These are phyloP conservation scores for Lyophyllum decastes DNA, from an alignment of 768 basidiomycete genomes.

Conservation along the genomic window DNA sequence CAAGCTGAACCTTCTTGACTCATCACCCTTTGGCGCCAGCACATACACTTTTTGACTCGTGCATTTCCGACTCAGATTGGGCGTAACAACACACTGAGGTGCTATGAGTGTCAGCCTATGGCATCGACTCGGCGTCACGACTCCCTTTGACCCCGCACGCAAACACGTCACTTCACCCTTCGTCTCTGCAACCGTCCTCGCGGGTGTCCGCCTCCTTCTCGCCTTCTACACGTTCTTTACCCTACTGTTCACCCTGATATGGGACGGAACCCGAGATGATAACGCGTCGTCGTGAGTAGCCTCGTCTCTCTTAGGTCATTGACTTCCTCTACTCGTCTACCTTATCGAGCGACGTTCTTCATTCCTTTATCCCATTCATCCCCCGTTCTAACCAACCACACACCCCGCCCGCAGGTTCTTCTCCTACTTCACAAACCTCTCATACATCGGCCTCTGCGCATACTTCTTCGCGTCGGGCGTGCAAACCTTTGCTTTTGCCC, in stretches of 20 bases:
- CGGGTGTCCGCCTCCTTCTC: constrained; percentile 43
- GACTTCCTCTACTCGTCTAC: too few relatives aligned
- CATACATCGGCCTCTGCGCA: constrained; percentile 60
- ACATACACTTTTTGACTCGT: too few relatives aligned
- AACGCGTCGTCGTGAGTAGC: constrained; percentile 32
- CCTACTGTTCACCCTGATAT: constrained; percentile 37
- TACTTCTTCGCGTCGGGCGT: constrained; percentile 63
- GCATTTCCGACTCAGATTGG: too few relatives aligned
- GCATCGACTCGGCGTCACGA: constrained; percentile 15
- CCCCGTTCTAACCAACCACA: neutral
- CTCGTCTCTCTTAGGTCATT: neutral
- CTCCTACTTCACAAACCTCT: constrained; percentile 65
- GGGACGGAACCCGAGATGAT: constrained; percentile 28
- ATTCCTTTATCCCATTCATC: neutral
- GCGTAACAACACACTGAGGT: too few relatives aligned
- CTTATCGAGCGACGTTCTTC: too few relatives aligned
- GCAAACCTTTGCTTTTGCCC: constrained; percentile 49
- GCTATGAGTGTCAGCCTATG: constrained; percentile 8
- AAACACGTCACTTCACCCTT: constrained; percentile 52
- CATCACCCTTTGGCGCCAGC: too few relatives aligned
- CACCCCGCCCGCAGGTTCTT: constrained; percentile 27
- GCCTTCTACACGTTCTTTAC: constrained; percentile 52
- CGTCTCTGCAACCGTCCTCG: constrained; percentile 46
- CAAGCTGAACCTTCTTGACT: too few relatives aligned
- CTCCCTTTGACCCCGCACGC: constrained; percentile 35